Percentiles rank a stretch among this genome's conserved stretches.
phyloP scores from a whole-genome alignment of 352 stramenopile genomes.

The Pythium aphanidermatum region DNA sequence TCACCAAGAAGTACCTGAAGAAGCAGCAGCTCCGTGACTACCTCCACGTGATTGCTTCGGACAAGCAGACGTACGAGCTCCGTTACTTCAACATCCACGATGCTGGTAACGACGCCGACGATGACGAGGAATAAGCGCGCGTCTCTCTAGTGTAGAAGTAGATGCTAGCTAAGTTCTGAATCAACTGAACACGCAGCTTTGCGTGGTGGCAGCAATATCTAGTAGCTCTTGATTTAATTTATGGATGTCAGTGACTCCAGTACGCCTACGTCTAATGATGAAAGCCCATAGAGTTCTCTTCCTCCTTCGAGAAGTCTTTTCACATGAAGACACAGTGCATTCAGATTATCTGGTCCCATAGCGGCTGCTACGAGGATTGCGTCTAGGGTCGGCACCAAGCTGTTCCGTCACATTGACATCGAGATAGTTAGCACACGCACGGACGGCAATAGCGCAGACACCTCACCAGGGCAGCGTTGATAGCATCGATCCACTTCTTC shows the following conservation, averaged over 20 bases:
- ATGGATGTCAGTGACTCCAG: no score
- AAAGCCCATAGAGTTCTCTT: no score
- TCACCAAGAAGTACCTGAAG: constrained; percentile 99
- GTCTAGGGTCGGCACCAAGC: constrained; percentile 11
- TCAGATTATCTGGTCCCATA: constrained; percentile 8
- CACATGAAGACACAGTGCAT: neutral
- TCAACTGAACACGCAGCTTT: constrained; percentile 13
- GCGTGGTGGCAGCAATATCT: neutral
- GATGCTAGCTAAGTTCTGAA: constrained; percentile 9
- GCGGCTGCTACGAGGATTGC: constrained; percentile 15
- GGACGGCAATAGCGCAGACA: constrained; percentile 20
- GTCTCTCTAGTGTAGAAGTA: constrained; percentile 2
- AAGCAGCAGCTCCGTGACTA: constrained; percentile 99
- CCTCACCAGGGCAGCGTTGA: constrained; percentile 76
- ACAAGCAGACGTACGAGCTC: constrained; percentile 99
- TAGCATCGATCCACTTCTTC: constrained; percentile 87
- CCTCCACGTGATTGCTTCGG: constrained; percentile 97
- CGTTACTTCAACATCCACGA: constrained; percentile 98
- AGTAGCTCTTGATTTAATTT: neutral
- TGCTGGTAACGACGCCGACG: constrained; percentile 86
- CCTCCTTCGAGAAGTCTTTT: neutral
- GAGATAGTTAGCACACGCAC: constrained; percentile 4
- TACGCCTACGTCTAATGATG: no score
- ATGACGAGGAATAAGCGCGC: constrained; percentile 82
- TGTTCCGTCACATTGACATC: no score